A percentile compares a stretch with the other conserved stretches of the same genome.
These are phyloP conservation scores for Farysia itapuensis DNA, from an alignment of 1,284 basidiomycete species.

Conservation along the genomic window DNA sequence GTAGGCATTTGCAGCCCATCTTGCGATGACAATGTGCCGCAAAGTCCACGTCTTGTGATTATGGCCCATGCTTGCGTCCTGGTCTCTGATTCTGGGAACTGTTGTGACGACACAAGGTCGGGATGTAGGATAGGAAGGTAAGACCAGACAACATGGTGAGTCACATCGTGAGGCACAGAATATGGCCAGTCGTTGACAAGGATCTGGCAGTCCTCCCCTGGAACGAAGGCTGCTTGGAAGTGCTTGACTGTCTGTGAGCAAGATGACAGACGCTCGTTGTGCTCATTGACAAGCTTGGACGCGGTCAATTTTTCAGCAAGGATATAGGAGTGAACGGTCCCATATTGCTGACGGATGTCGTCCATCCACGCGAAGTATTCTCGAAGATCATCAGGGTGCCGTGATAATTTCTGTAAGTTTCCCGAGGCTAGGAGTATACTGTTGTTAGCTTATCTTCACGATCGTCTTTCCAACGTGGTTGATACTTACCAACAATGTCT, in stretches of 20 bases:
- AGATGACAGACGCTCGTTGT: background rate
- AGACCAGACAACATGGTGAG: constrained; percentile 16
- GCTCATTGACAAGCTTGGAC: background rate
- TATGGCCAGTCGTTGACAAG: constrained; percentile 27
- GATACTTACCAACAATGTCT: constrained; percentile 3
- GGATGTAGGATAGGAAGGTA: constrained; percentile 8
- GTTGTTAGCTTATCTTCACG: too few relatives aligned
- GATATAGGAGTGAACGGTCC: constrained; percentile 5
- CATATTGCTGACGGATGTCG: constrained; percentile 12
- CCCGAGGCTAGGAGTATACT: too few relatives aligned
- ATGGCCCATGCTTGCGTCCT: constrained; percentile 10
- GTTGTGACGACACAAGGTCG: background rate
- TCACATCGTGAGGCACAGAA: constrained; percentile 3
- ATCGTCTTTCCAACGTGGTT: background rate
- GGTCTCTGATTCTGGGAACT: background rate
- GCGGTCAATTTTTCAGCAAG: constrained; percentile 12
- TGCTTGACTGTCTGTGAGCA: too few relatives aligned
- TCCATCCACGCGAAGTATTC: constrained; percentile 35
- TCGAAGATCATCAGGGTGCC: constrained; percentile 13
- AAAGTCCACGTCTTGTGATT: constrained; percentile 10
- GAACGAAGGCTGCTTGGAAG: constrained; percentile 4
- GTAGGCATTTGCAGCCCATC: background rate
- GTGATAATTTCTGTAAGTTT: constrained; percentile 3
- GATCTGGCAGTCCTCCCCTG: constrained; percentile 9
- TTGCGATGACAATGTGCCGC: constrained; percentile 6